phyloP scores from a whole-genome alignment of 108 stramenopile species.

The Skeletonema menzelii region DNA sequence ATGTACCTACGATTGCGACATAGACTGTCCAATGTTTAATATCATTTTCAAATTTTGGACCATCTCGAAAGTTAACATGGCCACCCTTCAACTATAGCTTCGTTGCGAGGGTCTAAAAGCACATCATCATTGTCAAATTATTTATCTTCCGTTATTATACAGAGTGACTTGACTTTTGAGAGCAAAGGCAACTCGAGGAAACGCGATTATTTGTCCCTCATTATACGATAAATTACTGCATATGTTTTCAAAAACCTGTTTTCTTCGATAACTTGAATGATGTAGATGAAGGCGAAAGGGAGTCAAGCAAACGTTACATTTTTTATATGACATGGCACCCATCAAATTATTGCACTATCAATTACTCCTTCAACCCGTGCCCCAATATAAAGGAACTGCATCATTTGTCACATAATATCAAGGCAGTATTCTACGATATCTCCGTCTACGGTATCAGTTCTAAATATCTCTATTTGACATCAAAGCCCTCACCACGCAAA shows the following conservation, averaged over 20 bases:
- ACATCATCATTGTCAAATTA: background rate
- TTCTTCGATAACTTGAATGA: too few species aligned
- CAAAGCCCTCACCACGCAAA: conserved; percentile 93
- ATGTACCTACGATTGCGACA: conserved; percentile 14
- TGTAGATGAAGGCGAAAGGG: background rate
- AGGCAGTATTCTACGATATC: background rate
- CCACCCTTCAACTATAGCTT: background rate
- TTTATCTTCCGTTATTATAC: background rate
- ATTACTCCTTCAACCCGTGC: too few species aligned
- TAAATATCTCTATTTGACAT: conserved; percentile 68
- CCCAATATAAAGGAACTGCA: background rate
- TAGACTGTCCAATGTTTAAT: background rate
- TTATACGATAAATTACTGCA: background rate
- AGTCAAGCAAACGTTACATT: background rate
- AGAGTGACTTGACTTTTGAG: background rate
- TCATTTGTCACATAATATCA: background rate
- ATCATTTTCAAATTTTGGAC: background rate
- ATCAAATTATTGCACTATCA: background rate
- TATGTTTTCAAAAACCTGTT: too few species aligned
- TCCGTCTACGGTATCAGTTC: background rate
- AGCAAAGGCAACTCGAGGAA: background rate
- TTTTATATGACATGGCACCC: too few species aligned
- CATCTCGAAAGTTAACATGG: background rate
- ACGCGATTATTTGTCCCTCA: background rate
- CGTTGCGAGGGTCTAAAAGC: background rate